Conservation (phyloP, 208 protist species). For the Borovskyia barvae region DNA sequence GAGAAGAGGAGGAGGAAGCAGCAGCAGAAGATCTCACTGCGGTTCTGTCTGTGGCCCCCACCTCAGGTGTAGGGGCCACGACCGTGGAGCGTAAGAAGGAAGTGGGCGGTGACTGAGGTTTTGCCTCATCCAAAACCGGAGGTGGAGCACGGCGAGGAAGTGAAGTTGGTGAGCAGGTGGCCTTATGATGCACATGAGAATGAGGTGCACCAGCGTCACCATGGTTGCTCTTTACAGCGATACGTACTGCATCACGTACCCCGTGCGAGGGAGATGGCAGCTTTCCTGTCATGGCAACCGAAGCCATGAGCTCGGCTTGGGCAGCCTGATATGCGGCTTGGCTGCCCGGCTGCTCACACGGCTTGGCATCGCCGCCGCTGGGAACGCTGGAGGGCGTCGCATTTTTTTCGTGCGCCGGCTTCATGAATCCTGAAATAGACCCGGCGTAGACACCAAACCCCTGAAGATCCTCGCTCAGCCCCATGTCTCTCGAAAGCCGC, state of each 20-base stretch:
- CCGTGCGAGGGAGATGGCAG: conserved; percentile 44
- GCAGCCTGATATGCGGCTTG: conserved; percentile 42
- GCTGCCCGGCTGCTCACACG: conserved; percentile 52
- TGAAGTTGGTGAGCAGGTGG: conserved; percentile 7
- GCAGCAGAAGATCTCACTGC: too few species aligned
- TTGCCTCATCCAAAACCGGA: conserved; percentile 4
- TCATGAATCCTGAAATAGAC: conserved; percentile 84
- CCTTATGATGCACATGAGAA: neutral
- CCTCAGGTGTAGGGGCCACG: neutral
- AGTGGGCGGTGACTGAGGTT: conserved; percentile 1
- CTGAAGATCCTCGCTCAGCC: conserved; percentile 55
- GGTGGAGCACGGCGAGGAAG: conserved; percentile 17
- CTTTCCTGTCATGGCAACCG: conserved; percentile 55
- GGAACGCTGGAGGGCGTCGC: conserved; percentile 2
- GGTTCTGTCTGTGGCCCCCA: neutral
- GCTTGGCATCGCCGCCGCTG: conserved; percentile 28
- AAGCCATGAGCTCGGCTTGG: conserved; percentile 59
- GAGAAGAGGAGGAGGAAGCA: conserved; percentile 1
- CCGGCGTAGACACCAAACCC: conserved; percentile 77
- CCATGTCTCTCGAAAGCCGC: conserved; percentile 41
- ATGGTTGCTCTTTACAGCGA: neutral
- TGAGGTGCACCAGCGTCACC: neutral
- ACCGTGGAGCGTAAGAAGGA: neutral
- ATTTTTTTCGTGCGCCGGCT: conserved; percentile 42
- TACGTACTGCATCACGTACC: neutral